Percentiles rank a stretch among this genome's conserved stretches.
phyloP scores from a whole-genome alignment of 805 yeast species.

The Naumovozyma dairenensis region DNA sequence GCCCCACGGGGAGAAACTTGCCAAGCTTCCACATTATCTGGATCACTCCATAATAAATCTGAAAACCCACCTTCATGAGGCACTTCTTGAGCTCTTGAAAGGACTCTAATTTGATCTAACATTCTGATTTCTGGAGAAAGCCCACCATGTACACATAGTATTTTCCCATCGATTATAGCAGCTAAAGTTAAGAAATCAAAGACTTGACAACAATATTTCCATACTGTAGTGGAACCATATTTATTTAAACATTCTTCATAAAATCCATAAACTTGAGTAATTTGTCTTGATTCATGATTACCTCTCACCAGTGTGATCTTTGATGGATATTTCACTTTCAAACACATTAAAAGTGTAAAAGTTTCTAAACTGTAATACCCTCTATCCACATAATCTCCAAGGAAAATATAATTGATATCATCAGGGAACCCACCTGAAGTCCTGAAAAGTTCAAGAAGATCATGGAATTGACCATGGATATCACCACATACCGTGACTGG shows the following conservation, averaged over 20 bases:
- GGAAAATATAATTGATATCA: conserved; percentile 69
- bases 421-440: conserved; percentile 89
- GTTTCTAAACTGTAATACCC: conserved; percentile 96
- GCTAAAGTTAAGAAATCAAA: conserved; percentile 90
- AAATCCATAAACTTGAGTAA: conserved; percentile 97
- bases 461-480: conserved; percentile 97
- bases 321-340: conserved; percentile 80
- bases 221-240: conserved; percentile 88
- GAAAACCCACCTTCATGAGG: conserved; percentile 99
- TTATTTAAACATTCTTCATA: conserved; percentile 91
- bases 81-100: conserved; percentile 93
- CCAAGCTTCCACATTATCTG: conserved; percentile 97
- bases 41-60: conserved; percentile 96
- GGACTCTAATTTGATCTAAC: conserved; percentile 91
- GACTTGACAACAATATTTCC: conserved; percentile 95
- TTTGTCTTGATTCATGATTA: conserved; percentile 95
- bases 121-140: conserved; percentile 93
- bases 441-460: conserved; percentile 78
- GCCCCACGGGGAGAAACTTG: conserved; percentile 98
- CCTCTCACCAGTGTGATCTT: conserved; percentile 89
- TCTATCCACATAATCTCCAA: conserved; percentile 95
- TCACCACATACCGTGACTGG: conserved; percentile 97
- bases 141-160: conserved; percentile 95
- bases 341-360: conserved; percentile 84
- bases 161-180: conserved; percentile 90